Conservation (phyloP, 495 filamentous ascomycete species). For the Tuber aestivum region DNA sequence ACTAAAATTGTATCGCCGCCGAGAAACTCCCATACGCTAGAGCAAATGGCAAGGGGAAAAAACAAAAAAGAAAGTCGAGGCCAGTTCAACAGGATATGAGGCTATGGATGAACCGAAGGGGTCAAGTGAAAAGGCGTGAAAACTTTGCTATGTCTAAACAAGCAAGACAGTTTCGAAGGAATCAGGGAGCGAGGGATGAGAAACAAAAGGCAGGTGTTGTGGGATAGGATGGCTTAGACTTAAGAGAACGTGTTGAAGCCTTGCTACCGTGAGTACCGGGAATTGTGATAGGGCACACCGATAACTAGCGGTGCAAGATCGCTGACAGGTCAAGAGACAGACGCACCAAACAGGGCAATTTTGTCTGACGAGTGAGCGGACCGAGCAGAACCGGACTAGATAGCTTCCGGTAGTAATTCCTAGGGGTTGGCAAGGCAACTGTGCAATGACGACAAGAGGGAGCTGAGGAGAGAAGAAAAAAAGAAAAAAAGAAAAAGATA, state of each 20-base stretch:
- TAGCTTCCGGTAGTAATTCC: background rate
- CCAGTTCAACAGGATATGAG: background rate
- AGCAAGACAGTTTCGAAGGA: background rate
- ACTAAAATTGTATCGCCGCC: background rate
- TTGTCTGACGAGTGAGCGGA: background rate
- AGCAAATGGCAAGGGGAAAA: background rate
- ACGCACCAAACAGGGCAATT: background rate
- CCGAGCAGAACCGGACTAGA: background rate
- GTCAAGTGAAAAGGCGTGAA: background rate
- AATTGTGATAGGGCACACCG: background rate
- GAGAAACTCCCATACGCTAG: background rate
- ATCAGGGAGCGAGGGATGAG: background rate
- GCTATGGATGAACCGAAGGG: background rate
- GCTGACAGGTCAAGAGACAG: background rate
- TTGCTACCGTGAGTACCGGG: background rate
- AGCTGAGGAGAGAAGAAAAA: slow-evolving; percentile 5
- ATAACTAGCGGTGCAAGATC: background rate
- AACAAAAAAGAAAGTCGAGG: background rate
- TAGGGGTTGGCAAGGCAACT: slow-evolving; percentile 17
- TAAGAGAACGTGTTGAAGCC: background rate
- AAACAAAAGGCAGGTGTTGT: background rate
- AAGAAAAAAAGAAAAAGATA: slow-evolving; percentile 22
- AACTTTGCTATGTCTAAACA: background rate
- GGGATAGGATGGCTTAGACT: background rate
- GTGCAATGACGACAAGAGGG: slow-evolving; percentile 28